These are phyloP conservation scores for Dactylis glomerata DNA, from an alignment of 176 grass and related monocot genomes.

Conservation along the genomic window DNA sequence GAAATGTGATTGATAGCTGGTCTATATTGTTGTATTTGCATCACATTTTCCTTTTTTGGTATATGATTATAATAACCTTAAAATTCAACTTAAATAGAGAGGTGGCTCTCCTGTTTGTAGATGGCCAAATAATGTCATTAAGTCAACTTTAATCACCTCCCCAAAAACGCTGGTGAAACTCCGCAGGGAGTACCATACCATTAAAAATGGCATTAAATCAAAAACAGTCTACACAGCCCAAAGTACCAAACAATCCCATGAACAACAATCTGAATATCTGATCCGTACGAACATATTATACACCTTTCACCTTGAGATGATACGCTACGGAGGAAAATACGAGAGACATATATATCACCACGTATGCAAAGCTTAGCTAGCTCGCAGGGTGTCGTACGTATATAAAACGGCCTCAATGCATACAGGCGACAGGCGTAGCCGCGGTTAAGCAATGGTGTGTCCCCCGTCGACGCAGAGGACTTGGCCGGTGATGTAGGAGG, in stretches of 20 bases:
- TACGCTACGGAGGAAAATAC: not conserved
- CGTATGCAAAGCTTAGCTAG: not conserved
- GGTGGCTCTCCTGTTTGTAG: no score
- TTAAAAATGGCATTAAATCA: no score
- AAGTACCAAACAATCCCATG: not conserved
- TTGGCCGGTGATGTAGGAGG: slow-evolving; percentile 12
- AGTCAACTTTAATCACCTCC: no score
- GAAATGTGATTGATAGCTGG: no score
- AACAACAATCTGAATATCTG: not conserved
- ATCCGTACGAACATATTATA: not conserved
- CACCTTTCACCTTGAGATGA: not conserved
- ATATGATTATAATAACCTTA: no score
- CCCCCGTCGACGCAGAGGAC: not conserved
- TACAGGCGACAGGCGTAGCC: not conserved
- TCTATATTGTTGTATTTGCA: no score
- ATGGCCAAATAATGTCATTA: no score
- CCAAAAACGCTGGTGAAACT: no score
- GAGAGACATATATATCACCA: not conserved
- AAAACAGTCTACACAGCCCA: no score
- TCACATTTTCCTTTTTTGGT: no score
- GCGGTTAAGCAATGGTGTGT: not conserved
- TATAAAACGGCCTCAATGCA: not conserved
- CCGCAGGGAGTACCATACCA: no score
- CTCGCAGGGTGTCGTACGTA: not conserved
- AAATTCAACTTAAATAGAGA: no score